phyloP scores from a whole-genome alignment of 2,329 filamentous ascomycete species.

The Botrytis fabae region DNA sequence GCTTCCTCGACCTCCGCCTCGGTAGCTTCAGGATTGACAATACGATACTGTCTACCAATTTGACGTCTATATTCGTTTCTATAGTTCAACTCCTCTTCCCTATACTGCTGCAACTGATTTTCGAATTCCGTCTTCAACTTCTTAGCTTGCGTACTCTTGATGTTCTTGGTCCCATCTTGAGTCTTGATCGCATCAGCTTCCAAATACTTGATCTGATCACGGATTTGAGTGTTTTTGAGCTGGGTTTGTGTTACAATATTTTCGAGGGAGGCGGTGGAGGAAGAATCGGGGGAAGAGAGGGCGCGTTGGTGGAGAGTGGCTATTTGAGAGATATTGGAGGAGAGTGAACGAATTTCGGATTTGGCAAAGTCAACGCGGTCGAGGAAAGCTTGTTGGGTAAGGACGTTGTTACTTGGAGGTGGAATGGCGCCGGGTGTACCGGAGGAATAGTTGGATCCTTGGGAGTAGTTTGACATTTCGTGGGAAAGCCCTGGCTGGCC shows the following conservation, averaged over 20 bases:
- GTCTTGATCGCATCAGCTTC: conserved; percentile 70
- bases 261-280: conserved; percentile 55
- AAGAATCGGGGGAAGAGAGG: conserved; percentile 63
- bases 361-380: conserved; percentile 65
- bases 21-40: conserved; percentile 78
- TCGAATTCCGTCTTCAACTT: conserved; percentile 75
- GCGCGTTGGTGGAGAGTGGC: conserved; percentile 70
- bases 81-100: conserved; percentile 70
- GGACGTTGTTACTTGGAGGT: conserved; percentile 41
- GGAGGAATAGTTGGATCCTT: conserved; percentile 27
- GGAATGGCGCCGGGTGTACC: conserved; percentile 31
- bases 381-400: conserved; percentile 69
- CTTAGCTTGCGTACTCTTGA: conserved; percentile 71
- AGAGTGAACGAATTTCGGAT: conserved; percentile 65
- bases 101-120: conserved; percentile 68
- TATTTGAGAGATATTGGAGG: conserved; percentile 66
- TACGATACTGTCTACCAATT: conserved; percentile 76
- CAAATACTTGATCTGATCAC: conserved; percentile 74
- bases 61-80: conserved; percentile 72
- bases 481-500: conserved; percentile 29
- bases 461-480: conserved; percentile 21
- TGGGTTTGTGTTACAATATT: conserved; percentile 69
- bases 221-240: conserved; percentile 71
- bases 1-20: conserved; percentile 71
- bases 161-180: conserved; percentile 56